Percentiles rank a stretch among this genome's conserved stretches.
phyloP scores from a whole-genome alignment of 1,284 basidiomycete species.

The Stereum hirsutum region DNA sequence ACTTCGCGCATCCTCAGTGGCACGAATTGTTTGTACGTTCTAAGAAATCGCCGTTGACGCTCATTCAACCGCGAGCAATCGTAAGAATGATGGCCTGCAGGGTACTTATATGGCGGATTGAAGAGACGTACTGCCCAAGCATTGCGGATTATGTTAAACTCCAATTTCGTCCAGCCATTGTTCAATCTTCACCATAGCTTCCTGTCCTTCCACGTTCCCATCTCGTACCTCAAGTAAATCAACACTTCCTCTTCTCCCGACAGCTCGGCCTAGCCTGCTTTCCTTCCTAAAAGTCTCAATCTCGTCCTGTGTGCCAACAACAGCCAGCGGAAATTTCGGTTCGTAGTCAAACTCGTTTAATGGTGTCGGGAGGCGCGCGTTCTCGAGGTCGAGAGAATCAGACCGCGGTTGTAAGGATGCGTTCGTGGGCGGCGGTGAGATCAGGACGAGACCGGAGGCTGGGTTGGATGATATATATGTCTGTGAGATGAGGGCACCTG shows the following conservation, averaged over 20 bases:
- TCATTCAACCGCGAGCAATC: no score
- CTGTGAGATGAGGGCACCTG: slow-evolving; percentile 49
- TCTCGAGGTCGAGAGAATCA: no score
- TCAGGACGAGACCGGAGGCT: slow-evolving; percentile 48
- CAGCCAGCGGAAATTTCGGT: slow-evolving; percentile 51
- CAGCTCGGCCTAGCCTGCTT: no score
- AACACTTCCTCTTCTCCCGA: not conserved
- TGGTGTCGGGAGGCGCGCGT: slow-evolving; percentile 26
- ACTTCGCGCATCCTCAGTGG: no score
- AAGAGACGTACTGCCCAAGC: no score
- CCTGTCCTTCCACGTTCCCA: not conserved
- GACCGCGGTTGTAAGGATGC: no score
- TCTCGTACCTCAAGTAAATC: not conserved
- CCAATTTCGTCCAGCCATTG: not conserved
- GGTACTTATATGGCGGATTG: no score
- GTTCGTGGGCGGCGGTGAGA: slow-evolving; percentile 45
- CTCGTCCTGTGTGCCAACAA: slow-evolving; percentile 27
- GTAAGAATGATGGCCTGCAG: no score
- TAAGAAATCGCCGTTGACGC: no score
- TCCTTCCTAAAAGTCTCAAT: not conserved
- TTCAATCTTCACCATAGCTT: not conserved
- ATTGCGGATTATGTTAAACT: no score
- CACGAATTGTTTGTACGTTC: no score
- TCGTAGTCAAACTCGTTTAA: slow-evolving; percentile 51
- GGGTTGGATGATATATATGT: slow-evolving; percentile 60